phyloP scores from a whole-genome alignment of 345 rosid genomes.

The Syzygium aqueum region DNA sequence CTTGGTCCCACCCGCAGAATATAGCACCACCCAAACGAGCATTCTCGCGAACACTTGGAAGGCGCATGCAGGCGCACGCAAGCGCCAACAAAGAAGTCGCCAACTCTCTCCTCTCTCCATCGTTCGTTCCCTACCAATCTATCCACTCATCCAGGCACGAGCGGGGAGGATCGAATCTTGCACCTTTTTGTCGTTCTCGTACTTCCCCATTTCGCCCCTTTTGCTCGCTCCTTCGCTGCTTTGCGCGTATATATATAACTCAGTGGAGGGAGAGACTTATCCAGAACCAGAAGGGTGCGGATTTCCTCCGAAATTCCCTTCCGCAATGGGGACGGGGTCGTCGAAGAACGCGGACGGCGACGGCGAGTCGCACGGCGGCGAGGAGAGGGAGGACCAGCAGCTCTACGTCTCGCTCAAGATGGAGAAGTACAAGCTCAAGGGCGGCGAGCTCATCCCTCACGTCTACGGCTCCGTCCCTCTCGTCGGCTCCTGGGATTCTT shows the following conservation, averaged over 20 bases:
- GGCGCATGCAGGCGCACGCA: neutral
- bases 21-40: neutral
- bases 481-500: slow-evolving; percentile 92
- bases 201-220: neutral
- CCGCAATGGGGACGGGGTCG: slow-evolving; percentile 60
- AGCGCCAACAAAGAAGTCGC: neutral
- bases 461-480: slow-evolving; percentile 88
- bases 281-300: neutral
- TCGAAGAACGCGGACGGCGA: slow-evolving; percentile 66
- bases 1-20: neutral
- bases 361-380: slow-evolving; percentile 32
- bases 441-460: slow-evolving; percentile 83
- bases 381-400: slow-evolving; percentile 55
- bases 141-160: neutral
- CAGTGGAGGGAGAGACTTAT: neutral
- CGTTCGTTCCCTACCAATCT: neutral
- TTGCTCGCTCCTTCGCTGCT: neutral
- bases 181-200: neutral
- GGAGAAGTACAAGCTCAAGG: slow-evolving; percentile 74
- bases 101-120: neutral
- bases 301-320: neutral
- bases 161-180: neutral
- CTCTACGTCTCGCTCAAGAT: slow-evolving; percentile 78
- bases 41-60: neutral
- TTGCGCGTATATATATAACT: neutral